phyloP scores from a whole-genome alignment of 176 grass and related monocot genomes.

The Puya raimondii region DNA sequence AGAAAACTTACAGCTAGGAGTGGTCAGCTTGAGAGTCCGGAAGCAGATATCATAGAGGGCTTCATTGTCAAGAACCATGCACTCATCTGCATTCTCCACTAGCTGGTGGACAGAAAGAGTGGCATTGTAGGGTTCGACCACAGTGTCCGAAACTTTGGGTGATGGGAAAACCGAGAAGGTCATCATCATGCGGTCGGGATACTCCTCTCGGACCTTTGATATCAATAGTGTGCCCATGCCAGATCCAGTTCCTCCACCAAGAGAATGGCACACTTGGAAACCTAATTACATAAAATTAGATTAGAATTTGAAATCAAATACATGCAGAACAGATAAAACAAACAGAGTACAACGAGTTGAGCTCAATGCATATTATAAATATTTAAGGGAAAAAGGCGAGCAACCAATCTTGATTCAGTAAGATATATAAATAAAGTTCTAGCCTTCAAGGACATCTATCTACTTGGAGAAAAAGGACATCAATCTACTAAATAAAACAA shows the following conservation, averaged over 20 bases:
- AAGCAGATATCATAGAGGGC: slow-evolving; percentile 69
- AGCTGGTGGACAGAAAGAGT: slow-evolving; percentile 69
- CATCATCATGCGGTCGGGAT: slow-evolving; percentile 72
- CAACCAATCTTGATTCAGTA: not conserved
- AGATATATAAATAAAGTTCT: not conserved
- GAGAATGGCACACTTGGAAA: slow-evolving; percentile 58
- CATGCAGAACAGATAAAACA: not conserved
- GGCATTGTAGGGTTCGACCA: slow-evolving; percentile 69
- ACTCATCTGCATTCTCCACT: slow-evolving; percentile 76
- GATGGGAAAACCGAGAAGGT: slow-evolving; percentile 68
- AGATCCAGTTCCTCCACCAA: slow-evolving; percentile 72
- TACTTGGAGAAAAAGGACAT: not conserved
- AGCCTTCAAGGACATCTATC: not conserved
- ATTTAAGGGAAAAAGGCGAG: not conserved
- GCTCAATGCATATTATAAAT: not conserved
- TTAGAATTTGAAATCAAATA: not conserved
- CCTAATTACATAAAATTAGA: slow-evolving; percentile 29
- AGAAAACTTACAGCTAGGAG: slow-evolving; percentile 48
- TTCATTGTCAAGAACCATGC: slow-evolving; percentile 70
- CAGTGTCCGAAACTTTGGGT: slow-evolving; percentile 64
- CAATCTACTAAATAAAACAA: not conserved
- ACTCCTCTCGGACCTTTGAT: slow-evolving; percentile 79
- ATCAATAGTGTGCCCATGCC: slow-evolving; percentile 73
- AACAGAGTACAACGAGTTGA: not conserved
- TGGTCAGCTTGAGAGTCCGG: slow-evolving; percentile 60